Conservation (phyloP, 306 rosid species). For the Trifolium repens region DNA sequence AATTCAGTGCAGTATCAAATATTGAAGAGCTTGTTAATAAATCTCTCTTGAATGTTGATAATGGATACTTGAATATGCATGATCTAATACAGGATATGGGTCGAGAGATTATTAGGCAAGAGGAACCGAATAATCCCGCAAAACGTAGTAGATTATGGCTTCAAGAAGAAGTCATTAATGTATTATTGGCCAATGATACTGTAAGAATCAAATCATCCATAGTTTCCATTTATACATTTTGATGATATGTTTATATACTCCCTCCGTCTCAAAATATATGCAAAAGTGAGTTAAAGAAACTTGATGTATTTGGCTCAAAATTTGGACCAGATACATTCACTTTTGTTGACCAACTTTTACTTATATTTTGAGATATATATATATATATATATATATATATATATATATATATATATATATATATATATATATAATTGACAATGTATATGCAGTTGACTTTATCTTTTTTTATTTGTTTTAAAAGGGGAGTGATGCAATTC, state of each 20-base stretch:
- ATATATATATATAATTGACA: too few relatives aligned
- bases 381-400: too few relatives aligned
- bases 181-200: background rate
- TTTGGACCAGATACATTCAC: too few relatives aligned
- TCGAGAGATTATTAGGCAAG: constrained; percentile 21
- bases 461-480: background rate
- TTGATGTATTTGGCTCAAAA: too few relatives aligned
- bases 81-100: constrained; percentile 24
- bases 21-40: background rate
- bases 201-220: background rate
- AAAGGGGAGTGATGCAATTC: constrained; percentile 25
- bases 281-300: too few relatives aligned
- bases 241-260: background rate
- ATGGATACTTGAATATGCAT: background rate
- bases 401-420: too few relatives aligned
- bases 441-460: too few relatives aligned
- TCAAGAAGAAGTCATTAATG: background rate
- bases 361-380: too few relatives aligned
- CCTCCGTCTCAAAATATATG: too few relatives aligned
- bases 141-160: constrained; percentile 35
- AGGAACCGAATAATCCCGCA: background rate
- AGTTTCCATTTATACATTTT: background rate
- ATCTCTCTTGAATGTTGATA: background rate
- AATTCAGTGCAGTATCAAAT: background rate
- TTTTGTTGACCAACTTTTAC: too few relatives aligned